Percentiles rank a stretch among this genome's conserved stretches.
Evolutionary conservation across 768 basidiomycete genomes (phyloP).

Genomic region (Trametes coccinea): DNA sequence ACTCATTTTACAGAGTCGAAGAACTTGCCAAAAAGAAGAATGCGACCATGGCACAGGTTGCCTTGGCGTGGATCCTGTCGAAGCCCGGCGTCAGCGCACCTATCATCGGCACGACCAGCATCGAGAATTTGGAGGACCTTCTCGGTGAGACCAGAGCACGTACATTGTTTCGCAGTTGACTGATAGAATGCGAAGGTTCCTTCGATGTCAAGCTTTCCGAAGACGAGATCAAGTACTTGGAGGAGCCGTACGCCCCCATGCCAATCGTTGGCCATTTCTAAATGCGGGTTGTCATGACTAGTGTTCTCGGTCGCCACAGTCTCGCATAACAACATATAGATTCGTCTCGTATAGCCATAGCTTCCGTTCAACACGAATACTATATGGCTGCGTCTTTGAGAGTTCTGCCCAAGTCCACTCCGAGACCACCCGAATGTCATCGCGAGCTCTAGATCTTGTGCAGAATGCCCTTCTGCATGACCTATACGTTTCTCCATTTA

Average conservation of each 20-base stretch:
- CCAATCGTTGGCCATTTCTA: constrained; percentile 45
- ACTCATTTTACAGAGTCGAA: constrained; percentile 33
- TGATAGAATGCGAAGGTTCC: constrained; percentile 33
- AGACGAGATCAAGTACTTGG: constrained; percentile 58
- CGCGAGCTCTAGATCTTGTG: no score
- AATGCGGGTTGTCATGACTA: no score
- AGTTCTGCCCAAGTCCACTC: no score
- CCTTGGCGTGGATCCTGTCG: constrained; percentile 36
- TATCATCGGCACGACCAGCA: constrained; percentile 36
- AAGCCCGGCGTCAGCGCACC: constrained; percentile 29
- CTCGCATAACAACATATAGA: no score
- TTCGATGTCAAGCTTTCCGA: constrained; percentile 50
- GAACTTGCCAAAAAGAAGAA: constrained; percentile 41
- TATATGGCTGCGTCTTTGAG: no score
- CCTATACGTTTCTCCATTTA: no score
- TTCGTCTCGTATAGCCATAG: no score
- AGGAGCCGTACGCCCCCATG: constrained; percentile 51
- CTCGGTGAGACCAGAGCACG: constrained; percentile 23
- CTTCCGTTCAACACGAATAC: no score
- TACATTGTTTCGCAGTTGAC: not conserved
- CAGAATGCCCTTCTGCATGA: no score
- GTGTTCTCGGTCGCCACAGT: no score
- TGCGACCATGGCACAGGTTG: constrained; percentile 38
- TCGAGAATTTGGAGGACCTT: constrained; percentile 40
- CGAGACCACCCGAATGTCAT: no score